phyloP scores from a whole-genome alignment of 2,329 filamentous ascomycete genomes.

The Stenocarpella maydis region DNA sequence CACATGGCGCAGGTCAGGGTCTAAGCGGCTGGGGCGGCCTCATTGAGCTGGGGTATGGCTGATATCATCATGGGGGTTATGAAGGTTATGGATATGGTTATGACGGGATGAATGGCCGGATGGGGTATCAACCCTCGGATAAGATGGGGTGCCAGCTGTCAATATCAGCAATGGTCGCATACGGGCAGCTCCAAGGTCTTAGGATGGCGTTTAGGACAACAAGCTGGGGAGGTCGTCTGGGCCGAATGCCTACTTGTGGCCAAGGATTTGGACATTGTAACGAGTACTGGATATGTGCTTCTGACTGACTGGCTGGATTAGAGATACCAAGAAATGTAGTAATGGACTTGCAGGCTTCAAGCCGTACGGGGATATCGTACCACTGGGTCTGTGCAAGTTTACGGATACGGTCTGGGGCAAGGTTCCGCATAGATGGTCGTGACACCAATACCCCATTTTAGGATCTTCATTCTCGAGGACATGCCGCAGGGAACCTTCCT shows the following conservation, averaged over 20 bases:
- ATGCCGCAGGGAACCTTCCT: too few relatives aligned
- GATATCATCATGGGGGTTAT: conserved; percentile 4
- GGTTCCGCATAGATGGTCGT: neutral
- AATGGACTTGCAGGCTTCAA: conserved; percentile 2
- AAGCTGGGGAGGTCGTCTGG: neutral
- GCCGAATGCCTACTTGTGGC: neutral
- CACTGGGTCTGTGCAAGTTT: neutral
- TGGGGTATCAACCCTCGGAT: neutral
- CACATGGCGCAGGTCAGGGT: conserved; percentile 66
- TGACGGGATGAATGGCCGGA: neutral
- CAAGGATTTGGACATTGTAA: conserved; percentile 10
- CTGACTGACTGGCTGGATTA: neutral
- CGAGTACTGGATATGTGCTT: conserved; percentile 24
- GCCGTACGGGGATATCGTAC: neutral
- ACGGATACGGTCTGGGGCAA: neutral
- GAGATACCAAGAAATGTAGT: conserved; percentile 20
- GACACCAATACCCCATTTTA: neutral
- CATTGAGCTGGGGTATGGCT: neutral
- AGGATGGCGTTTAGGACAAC: conserved; percentile 12
- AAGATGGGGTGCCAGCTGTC: neutral
- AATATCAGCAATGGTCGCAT: neutral
- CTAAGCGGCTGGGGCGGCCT: conserved; percentile 41
- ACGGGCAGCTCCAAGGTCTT: neutral
- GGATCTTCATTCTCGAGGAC: neutral
- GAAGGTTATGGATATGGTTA: neutral